Conservation (phyloP, 495 filamentous ascomycete species). For the Penicillium atrosanguineum region DNA sequence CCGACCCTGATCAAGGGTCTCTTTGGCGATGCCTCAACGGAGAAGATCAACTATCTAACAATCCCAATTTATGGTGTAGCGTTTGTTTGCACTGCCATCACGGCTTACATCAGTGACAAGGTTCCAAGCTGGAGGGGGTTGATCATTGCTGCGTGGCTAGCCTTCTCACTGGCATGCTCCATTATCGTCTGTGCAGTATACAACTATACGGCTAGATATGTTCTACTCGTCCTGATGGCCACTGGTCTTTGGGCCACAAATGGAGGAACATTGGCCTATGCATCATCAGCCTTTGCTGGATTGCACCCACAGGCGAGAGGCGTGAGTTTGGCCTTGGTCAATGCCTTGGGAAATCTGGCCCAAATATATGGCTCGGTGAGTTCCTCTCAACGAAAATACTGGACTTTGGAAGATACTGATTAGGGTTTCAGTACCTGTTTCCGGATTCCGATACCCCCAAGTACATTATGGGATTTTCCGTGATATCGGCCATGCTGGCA, state of each 20-base stretch:
- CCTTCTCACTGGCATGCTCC: slow-evolving; percentile 37
- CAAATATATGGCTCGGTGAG: slow-evolving; percentile 47
- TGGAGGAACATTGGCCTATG: slow-evolving; percentile 42
- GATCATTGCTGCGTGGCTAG: slow-evolving; percentile 36
- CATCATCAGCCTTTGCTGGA: slow-evolving; percentile 38
- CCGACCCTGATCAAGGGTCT: slow-evolving; percentile 48
- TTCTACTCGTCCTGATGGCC: slow-evolving; percentile 51
- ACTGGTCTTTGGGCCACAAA: slow-evolving; percentile 50
- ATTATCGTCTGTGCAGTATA: slow-evolving; percentile 43
- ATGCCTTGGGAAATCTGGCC: slow-evolving; percentile 48
- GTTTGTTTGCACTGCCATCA: slow-evolving; percentile 35
- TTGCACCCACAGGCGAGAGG: slow-evolving; percentile 35
- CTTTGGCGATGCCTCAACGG: slow-evolving; percentile 39
- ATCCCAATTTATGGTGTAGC: slow-evolving; percentile 44
- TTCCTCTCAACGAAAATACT: not conserved
- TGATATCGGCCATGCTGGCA: slow-evolving; percentile 39
- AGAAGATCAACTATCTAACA: slow-evolving; percentile 34
- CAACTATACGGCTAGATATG: slow-evolving; percentile 47
- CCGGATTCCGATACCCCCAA: slow-evolving; percentile 32
- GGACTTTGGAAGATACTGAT: slow-evolving; percentile 1
- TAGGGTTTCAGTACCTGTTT: slow-evolving; percentile 27
- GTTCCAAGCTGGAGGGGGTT: slow-evolving; percentile 27
- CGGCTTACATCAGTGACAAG: slow-evolving; percentile 34
- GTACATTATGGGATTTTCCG: slow-evolving; percentile 38
- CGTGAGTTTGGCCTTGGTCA: slow-evolving; percentile 48